phyloP scores from a whole-genome alignment of 495 filamentous ascomycete genomes.

The Sordaria brevicollis region DNA sequence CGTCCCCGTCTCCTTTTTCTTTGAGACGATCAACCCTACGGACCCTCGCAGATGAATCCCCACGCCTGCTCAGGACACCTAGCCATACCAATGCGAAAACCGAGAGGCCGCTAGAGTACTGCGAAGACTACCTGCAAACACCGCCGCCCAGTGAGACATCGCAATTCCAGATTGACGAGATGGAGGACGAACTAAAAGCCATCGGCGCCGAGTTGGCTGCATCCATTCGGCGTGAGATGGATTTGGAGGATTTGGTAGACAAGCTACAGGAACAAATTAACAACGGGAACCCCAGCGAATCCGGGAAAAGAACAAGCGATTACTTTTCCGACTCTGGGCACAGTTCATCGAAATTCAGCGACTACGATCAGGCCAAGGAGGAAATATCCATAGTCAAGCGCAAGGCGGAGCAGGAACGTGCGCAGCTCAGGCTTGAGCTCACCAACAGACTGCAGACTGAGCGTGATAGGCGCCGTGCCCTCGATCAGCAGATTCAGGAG shows the following conservation, averaged over 20 bases:
- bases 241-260: constrained; percentile 89
- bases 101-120: constrained; percentile 27
- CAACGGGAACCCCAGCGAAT: constrained; percentile 36
- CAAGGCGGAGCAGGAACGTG: constrained; percentile 83
- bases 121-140: constrained; percentile 37
- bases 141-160: constrained; percentile 30
- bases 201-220: constrained; percentile 86
- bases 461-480: constrained; percentile 55
- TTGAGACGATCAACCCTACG: constrained; percentile 22
- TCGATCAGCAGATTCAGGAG: constrained; percentile 72
- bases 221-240: constrained; percentile 92
- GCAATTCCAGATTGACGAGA: constrained; percentile 49
- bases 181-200: constrained; percentile 88
- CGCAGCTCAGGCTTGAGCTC: constrained; percentile 73
- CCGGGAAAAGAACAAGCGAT: constrained; percentile 79
- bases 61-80: constrained; percentile 23
- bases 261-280: constrained; percentile 65
- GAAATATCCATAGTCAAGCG: constrained; percentile 77
- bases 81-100: constrained; percentile 21
- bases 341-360: constrained; percentile 59
- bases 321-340: constrained; percentile 96
- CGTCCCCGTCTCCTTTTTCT: constrained; percentile 30
- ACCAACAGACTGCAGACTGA: constrained; percentile 79
- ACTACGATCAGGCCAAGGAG: constrained; percentile 63
- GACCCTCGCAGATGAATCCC: constrained; percentile 27